Percentiles rank a stretch among this genome's conserved stretches.
These are phyloP conservation scores for Pseudonitzschia multistriata DNA, from an alignment of 108 stramenopile genomes.

Conservation along the genomic window DNA sequence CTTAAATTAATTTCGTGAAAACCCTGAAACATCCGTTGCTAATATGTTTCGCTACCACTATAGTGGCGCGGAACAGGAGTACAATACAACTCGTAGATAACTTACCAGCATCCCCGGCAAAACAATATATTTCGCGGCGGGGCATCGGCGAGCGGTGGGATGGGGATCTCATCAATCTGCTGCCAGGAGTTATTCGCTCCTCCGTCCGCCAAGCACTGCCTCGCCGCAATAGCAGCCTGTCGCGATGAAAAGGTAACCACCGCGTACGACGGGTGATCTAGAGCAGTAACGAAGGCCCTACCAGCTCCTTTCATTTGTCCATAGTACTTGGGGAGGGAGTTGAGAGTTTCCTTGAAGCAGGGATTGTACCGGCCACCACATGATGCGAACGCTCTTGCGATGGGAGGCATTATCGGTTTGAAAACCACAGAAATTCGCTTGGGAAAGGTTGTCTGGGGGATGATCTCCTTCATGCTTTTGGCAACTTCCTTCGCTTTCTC, in stretches of 20 bases:
- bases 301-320: slow-evolving; percentile 8
- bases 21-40: no score
- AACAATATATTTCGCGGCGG: slow-evolving; percentile 63
- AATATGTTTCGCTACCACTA: no score
- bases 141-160: slow-evolving; percentile 85
- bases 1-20: no score
- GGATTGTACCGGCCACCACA: slow-evolving; percentile 3
- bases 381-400: no score
- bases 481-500: slow-evolving; percentile 4
- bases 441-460: neutral
- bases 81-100: no score
- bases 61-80: no score
- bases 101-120: slow-evolving; percentile 74
- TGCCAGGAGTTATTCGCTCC: slow-evolving; percentile 66
- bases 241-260: slow-evolving; percentile 79
- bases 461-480: slow-evolving; percentile 2
- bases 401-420: no score
- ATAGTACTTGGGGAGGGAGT: slow-evolving; percentile 6
- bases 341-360: slow-evolving; percentile 7
- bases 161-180: slow-evolving; percentile 58
- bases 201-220: slow-evolving; percentile 76
- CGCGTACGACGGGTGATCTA: slow-evolving; percentile 61
- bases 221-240: slow-evolving; percentile 81
- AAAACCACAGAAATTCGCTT: neutral
- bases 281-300: slow-evolving; percentile 21